Base-by-base conservation (phyloP, 2,329 filamentous ascomycete species). In the Byssochlamys sp. region DNA sequence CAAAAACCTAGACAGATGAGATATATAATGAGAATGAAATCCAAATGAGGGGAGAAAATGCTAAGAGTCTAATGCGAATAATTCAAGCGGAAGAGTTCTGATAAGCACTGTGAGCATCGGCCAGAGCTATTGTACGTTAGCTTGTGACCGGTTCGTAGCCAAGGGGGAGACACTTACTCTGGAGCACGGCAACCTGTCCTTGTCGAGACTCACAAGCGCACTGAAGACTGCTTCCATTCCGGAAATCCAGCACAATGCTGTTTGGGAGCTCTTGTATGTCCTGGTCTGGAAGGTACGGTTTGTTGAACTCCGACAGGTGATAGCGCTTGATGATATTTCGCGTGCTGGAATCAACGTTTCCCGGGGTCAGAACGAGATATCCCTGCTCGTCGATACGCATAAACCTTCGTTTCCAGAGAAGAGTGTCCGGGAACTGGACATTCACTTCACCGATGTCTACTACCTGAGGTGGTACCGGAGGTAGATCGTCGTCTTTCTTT, bases 361-460 rank as follows among this genome's bases (percentile, higher is more conserved):
- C 82, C 7, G 86, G 81, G 49, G 86, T 89, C 60, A 99, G 81
- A 58, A 95, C 86, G 45, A 99, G 77, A 73, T 88, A 91, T 19
- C 92, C 94, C 59, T 88, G 81, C 7, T 85, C 84, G 71, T 97
- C 91, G 57, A 99, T 84, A 62, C 87, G 87, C 74, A 96, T 85
- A 67, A 87, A 91, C 59, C 94, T 85, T 56, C 92, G 88, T 77
- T 97, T 99, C 94, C 94, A 99, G 11, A 99, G 81, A 52, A 99
- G 80, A 56, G 90, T 95, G 69, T 97, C 92, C 0, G 94, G 94
- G 70, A 99, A 96, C 71, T 99, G 94, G 10, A 97, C 89, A 66
- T 99, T 97, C 61, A 99, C 87, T 67, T 96, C 90, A 53, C 91
- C 90, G 72, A 95, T 82, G 60, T 87, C 85, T 2, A 89, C 80